Conservation (phyloP, 176 grass and related monocot species). For the Dendrocalamus sinicus region DNA sequence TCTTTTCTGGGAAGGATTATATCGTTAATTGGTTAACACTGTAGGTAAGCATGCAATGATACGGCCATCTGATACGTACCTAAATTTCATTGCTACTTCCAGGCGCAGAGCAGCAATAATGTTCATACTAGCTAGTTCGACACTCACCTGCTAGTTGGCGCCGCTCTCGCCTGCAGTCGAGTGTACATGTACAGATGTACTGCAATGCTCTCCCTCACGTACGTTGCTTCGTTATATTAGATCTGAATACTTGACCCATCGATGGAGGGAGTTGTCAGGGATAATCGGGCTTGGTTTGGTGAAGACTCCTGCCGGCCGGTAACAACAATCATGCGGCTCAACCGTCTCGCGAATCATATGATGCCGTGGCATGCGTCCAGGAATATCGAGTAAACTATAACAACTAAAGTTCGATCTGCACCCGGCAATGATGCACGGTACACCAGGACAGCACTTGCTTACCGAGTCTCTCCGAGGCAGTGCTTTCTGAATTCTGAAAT, state of each 20-base stretch:
- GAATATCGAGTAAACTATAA: conserved; percentile 5
- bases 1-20: conserved; percentile 10
- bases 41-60: conserved; percentile 11
- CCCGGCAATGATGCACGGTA: conserved; percentile 10
- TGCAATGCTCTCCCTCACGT: background rate
- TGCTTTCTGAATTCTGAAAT: background rate
- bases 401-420: background rate
- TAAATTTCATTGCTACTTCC: conserved; percentile 6
- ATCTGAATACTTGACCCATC: background rate
- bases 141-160: conserved; percentile 38
- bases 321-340: conserved; percentile 32
- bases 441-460: background rate
- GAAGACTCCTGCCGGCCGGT: conserved; percentile 9
- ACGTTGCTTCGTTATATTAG: background rate
- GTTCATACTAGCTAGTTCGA: background rate
- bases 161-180: background rate
- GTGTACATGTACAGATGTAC: background rate
- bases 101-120: conserved; percentile 17
- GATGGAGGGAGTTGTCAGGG: background rate
- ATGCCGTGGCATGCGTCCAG: background rate
- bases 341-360: conserved; percentile 32
- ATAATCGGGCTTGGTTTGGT: conserved; percentile 7
- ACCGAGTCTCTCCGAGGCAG: background rate
- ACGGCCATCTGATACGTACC: background rate
- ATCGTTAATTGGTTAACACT: background rate